These are phyloP conservation scores for Mycena sp. DNA, from an alignment of 1,284 basidiomycete genomes.

Conservation along the genomic window DNA sequence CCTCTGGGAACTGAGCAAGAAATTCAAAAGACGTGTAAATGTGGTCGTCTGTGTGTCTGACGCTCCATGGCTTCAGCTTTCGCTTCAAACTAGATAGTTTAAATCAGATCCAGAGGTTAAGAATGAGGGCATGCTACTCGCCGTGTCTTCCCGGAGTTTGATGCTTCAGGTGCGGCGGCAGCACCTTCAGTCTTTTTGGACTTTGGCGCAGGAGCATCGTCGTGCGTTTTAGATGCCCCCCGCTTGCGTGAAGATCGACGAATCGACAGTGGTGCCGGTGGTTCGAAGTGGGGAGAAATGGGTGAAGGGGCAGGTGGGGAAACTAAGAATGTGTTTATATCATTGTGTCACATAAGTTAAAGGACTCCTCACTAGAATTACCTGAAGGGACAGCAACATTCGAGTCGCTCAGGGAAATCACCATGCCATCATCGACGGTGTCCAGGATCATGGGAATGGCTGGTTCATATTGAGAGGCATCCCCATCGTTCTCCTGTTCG, in stretches of 20 bases:
- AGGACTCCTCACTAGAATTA: too few relatives aligned
- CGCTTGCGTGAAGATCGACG: too few relatives aligned
- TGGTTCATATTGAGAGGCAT: too few relatives aligned
- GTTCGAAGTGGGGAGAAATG: too few relatives aligned
- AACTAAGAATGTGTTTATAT: too few relatives aligned
- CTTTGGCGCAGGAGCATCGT: neutral
- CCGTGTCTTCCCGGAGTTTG: neutral
- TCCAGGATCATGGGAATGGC: neutral
- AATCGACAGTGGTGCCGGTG: too few relatives aligned
- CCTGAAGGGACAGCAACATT: too few relatives aligned
- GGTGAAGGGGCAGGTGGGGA: too few relatives aligned
- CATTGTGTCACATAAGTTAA: too few relatives aligned
- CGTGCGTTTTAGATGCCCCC: too few relatives aligned
- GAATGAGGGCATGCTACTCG: neutral
- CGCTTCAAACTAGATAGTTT: neutral
- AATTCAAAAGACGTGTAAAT: neutral
- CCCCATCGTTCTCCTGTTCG: neutral
- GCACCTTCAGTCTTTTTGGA: neutral
- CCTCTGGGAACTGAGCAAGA: neutral
- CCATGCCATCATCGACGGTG: neutral
- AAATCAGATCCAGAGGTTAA: neutral
- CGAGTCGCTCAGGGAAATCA: neutral
- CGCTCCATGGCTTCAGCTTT: constrained; percentile 3
- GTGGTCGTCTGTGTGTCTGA: neutral
- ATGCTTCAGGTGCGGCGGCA: neutral